phyloP scores from a whole-genome alignment of 495 filamentous ascomycete genomes.

The Penicillium canescens region DNA sequence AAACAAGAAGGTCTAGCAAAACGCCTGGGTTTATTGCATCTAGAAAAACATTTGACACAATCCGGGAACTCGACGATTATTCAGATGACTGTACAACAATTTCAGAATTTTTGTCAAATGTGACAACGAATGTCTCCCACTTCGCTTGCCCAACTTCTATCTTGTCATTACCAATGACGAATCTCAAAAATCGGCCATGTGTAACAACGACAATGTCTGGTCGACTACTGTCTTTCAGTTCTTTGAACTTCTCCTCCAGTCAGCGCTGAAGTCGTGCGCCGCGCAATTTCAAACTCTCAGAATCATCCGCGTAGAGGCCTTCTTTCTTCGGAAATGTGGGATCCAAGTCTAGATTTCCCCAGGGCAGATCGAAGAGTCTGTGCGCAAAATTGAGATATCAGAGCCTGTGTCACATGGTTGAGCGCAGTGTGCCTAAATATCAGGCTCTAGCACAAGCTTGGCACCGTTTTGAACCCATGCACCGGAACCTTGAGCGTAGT shows the following conservation, averaged over 20 bases:
- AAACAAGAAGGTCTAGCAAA: too few species aligned
- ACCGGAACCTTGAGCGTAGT: background rate
- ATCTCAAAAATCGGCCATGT: conserved; percentile 13
- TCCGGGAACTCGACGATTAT: too few species aligned
- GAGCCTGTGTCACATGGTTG: conserved; percentile 18
- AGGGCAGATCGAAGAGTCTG: conserved; percentile 2
- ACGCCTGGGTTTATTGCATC: too few species aligned
- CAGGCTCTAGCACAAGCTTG: conserved; percentile 3
- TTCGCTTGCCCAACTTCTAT: background rate
- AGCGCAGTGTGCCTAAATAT: conserved; percentile 15
- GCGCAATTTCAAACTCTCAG: background rate
- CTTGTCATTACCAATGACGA: background rate
- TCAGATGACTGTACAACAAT: background rate
- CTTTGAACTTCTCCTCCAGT: conserved; percentile 5
- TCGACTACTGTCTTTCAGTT: background rate
- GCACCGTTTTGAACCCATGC: background rate
- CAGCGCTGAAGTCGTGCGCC: conserved; percentile 5
- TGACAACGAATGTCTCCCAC: conserved; percentile 6
- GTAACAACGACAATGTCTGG: conserved; percentile 17
- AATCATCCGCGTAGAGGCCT: conserved; percentile 1
- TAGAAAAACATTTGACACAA: too few species aligned
- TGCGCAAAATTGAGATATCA: background rate
- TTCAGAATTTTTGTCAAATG: conserved; percentile 1
- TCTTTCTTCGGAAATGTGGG: conserved; percentile 6
- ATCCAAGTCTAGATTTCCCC: conserved; percentile 8